Percentiles rank a stretch among this genome's conserved stretches.
phyloP scores from a whole-genome alignment of 176 grass and related monocot species.

The Oryza nivara region DNA sequence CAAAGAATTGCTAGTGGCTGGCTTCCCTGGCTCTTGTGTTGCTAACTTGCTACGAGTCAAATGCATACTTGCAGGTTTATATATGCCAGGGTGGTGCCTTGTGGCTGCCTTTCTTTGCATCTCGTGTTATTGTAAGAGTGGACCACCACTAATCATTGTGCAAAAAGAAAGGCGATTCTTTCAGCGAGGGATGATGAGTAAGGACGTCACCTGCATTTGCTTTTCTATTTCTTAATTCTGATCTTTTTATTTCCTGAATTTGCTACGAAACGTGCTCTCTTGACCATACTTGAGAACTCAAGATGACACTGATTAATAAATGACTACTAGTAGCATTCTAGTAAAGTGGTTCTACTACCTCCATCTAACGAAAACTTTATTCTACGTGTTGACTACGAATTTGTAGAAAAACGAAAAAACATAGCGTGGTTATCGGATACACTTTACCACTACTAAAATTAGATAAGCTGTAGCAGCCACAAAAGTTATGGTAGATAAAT shows the following conservation, averaged over 20 bases:
- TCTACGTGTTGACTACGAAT: too few species aligned
- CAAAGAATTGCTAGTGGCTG: conserved; percentile 21
- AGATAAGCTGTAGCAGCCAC: too few species aligned
- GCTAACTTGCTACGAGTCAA: conserved; percentile 43
- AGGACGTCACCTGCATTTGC: not conserved
- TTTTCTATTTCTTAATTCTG: not conserved
- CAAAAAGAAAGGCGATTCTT: conserved; percentile 24
- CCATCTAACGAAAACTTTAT: too few species aligned
- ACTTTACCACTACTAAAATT: too few species aligned
- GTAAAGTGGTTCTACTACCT: too few species aligned
- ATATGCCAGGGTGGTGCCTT: conserved; percentile 10
- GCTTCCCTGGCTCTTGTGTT: conserved; percentile 42
- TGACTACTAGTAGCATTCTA: conserved; percentile 20
- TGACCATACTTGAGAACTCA: conserved; percentile 21
- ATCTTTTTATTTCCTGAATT: not conserved
- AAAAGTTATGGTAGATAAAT: too few species aligned
- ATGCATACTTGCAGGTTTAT: conserved; percentile 43
- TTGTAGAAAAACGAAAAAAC: too few species aligned
- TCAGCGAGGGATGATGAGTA: not conserved
- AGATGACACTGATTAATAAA: conserved; percentile 24
- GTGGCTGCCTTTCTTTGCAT: not conserved
- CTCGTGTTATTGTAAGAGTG: conserved; percentile 6
- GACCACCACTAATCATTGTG: conserved; percentile 45
- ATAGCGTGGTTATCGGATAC: too few species aligned
- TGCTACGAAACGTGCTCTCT: conserved; percentile 42